Evolutionary conservation across 805 yeast genomes (phyloP).

Genomic region (Yamadazyma takamatsuzukensis): DNA sequence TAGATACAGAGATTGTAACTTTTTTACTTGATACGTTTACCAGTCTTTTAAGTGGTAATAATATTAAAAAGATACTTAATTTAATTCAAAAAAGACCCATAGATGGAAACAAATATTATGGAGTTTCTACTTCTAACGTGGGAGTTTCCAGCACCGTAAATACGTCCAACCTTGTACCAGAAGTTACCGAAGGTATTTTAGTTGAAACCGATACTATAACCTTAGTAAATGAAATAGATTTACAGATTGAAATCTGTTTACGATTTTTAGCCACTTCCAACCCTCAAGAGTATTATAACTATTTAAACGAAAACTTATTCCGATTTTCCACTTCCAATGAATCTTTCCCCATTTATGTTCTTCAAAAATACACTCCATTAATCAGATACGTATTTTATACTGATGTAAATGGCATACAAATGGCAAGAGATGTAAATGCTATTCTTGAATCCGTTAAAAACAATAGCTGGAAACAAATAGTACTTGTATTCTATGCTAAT

Average conservation of each 20-base stretch:
- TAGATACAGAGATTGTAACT: constrained; percentile 15
- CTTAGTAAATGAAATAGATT: constrained; percentile 27
- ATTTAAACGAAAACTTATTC: constrained; percentile 22
- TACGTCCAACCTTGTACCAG: constrained; percentile 1
- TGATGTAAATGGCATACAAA: constrained; percentile 18
- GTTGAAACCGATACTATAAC: neutral
- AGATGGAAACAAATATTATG: constrained; percentile 9
- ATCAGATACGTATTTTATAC: constrained; percentile 30
- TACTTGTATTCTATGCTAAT: constrained; percentile 27
- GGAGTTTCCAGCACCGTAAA: constrained; percentile 1
- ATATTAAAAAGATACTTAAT: constrained; percentile 24
- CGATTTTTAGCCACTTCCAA: constrained; percentile 36
- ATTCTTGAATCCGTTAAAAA: constrained; percentile 27
- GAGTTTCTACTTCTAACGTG: neutral
- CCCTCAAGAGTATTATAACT: constrained; percentile 28
- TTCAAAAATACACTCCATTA: constrained; percentile 33
- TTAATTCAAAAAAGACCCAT: constrained; percentile 19
- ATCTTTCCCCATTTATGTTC: constrained; percentile 17
- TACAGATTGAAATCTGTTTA: constrained; percentile 25
- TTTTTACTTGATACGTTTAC: constrained; percentile 27
- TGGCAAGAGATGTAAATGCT: constrained; percentile 19
- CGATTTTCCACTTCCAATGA: constrained; percentile 19
- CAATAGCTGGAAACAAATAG: constrained; percentile 33
- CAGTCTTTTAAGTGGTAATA: constrained; percentile 26
- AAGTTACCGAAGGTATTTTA: neutral